Evolutionary conservation across 176 grass and related monocot species (phyloP).

Genomic region (Avena eriantha): DNA sequence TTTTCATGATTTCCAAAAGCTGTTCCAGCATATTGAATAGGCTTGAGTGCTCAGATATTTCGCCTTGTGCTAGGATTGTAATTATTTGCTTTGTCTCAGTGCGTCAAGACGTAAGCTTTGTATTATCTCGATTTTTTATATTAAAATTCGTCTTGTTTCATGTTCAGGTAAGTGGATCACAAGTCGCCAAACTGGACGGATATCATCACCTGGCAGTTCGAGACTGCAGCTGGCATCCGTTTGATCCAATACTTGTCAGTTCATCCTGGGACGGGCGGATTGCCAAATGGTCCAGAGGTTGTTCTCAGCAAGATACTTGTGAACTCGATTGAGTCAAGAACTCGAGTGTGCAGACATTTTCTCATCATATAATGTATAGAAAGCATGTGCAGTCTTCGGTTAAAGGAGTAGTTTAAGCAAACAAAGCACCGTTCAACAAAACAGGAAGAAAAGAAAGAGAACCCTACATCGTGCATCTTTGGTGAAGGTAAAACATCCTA

Average conservation of each 20-base stretch:
- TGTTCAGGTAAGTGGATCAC: slow-evolving; percentile 66
- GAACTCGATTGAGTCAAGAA: slow-evolving; percentile 34
- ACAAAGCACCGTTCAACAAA: background rate
- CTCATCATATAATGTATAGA: background rate
- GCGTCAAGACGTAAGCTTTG: background rate
- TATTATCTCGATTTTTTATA: background rate
- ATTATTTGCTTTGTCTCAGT: background rate
- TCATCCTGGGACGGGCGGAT: slow-evolving; percentile 76
- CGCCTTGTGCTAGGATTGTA: background rate
- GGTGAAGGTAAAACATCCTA: background rate
- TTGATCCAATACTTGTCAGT: slow-evolving; percentile 67
- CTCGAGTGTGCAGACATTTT: background rate
- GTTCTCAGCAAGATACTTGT: slow-evolving; percentile 19
- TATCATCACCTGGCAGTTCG: slow-evolving; percentile 60
- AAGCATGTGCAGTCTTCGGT: background rate
- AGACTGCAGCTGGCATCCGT: slow-evolving; percentile 92
- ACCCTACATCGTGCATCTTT: slow-evolving; percentile 1
- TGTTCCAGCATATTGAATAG: slow-evolving; percentile 8
- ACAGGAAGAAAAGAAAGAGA: background rate
- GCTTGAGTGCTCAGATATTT: background rate
- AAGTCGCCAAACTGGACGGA: slow-evolving; percentile 60
- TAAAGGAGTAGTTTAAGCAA: background rate
- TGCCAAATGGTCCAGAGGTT: slow-evolving; percentile 55
- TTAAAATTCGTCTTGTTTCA: slow-evolving; percentile 28
- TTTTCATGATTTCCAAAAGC: background rate